Conservation (phyloP, 805 yeast genomes). For the Kluyveromyces starmeri region DNA sequence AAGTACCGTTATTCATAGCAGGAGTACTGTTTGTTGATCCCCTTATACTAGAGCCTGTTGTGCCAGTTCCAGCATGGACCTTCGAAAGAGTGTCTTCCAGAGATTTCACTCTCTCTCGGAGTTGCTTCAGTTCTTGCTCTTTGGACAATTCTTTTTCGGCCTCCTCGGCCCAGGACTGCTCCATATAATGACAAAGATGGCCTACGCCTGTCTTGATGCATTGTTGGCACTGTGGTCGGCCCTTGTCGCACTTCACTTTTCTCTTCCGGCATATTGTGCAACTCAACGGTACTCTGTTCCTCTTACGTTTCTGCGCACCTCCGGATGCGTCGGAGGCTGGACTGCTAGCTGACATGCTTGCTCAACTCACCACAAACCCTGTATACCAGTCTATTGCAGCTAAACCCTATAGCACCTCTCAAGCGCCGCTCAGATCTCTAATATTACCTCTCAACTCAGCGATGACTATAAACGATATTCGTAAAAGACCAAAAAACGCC, state of each 20-base stretch:
- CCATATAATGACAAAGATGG: constrained; percentile 48
- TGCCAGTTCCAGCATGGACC: constrained; percentile 17
- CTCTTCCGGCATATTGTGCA: constrained; percentile 41
- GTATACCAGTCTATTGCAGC: too few relatives aligned
- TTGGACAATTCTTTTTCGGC: constrained; percentile 41
- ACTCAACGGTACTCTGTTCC: constrained; percentile 42
- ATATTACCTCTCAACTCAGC: too few relatives aligned
- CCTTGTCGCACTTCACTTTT: constrained; percentile 42
- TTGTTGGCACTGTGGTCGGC: constrained; percentile 47
- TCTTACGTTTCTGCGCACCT: constrained; percentile 29
- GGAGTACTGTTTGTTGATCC: constrained; percentile 8
- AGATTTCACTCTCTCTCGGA: constrained; percentile 46
- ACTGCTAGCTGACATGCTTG: too few relatives aligned
- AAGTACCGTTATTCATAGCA: constrained; percentile 3
- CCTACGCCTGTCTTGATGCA: constrained; percentile 51
- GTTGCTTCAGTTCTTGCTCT: constrained; percentile 38
- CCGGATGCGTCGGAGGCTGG: too few relatives aligned
- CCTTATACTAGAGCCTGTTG: constrained; percentile 8
- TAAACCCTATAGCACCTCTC: too few relatives aligned
- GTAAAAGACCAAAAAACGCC: too few relatives aligned
- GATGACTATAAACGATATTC: too few relatives aligned
- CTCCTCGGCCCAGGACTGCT: constrained; percentile 50
- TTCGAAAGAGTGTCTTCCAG: constrained; percentile 40
- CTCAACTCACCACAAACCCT: too few relatives aligned
- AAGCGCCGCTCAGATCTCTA: too few relatives aligned